phyloP scores from a whole-genome alignment of 2,329 filamentous ascomycete species.

The Cytospora mali region DNA sequence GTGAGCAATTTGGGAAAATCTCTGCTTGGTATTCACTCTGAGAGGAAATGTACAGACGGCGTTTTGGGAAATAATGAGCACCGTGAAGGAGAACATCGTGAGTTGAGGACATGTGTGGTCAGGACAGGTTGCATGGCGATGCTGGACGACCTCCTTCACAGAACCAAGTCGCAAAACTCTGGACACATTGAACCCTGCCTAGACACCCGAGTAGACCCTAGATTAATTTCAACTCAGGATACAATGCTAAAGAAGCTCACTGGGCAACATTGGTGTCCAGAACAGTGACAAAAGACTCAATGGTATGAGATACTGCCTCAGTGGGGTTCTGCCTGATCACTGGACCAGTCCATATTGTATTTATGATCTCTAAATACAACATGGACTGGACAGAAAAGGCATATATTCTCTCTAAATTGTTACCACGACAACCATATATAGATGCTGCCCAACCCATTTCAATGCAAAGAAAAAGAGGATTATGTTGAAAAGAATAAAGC shows the following conservation, averaged over 20 bases:
- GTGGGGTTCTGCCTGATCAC: not conserved
- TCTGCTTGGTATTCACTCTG: not conserved
- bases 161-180: too few species aligned
- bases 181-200: too few species aligned
- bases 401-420: not conserved
- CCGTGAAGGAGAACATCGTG: not conserved
- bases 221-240: too few species aligned
- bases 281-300: too few species aligned
- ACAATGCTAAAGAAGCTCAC: too few species aligned
- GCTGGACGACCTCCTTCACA: not conserved
- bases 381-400: not conserved
- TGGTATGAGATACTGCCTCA: not conserved
- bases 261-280: too few species aligned
- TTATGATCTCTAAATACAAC: not conserved
- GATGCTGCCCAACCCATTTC: not conserved
- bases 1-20: not conserved
- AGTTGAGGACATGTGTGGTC: not conserved
- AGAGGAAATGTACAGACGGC: not conserved
- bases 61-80: not conserved
- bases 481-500: too few species aligned
- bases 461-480: too few species aligned
- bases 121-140: not conserved
- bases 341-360: slow-evolving; percentile 2
- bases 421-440: not conserved
- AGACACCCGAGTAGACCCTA: too few species aligned